Evolutionary conservation across 441 rosid genomes (phyloP).

Genomic region (Jatropha multifida): DNA sequence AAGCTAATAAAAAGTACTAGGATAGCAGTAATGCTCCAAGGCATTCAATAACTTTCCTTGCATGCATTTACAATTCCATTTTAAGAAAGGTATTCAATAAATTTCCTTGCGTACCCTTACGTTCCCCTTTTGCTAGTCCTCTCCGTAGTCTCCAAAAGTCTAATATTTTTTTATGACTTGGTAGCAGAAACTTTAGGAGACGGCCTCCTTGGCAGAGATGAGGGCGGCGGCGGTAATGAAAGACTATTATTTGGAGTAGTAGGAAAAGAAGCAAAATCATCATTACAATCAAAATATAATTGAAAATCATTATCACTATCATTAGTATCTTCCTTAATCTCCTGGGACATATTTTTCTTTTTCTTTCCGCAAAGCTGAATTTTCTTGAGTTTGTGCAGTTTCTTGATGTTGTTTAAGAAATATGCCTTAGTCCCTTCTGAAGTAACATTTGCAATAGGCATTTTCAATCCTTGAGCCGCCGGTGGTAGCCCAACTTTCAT

Average conservation of each 20-base stretch:
- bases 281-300: constrained; percentile 1
- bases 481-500: neutral
- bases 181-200: neutral
- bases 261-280: neutral
- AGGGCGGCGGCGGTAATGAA: neutral
- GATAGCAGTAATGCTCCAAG: neutral
- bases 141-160: neutral
- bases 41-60: neutral
- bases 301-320: neutral
- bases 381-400: neutral
- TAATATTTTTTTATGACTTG: neutral
- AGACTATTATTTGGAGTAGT: neutral
- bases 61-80: neutral
- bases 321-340: neutral
- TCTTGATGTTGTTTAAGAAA: neutral
- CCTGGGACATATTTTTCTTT: neutral
- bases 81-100: neutral
- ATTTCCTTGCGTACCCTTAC: no score
- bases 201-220: no score
- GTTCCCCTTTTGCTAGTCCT: neutral
- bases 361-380: neutral
- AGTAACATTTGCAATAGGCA: neutral
- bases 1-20: no score
- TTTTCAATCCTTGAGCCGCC: no score
- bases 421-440: neutral